These are phyloP conservation scores for Ceratocystis colombiana DNA, from an alignment of 2,329 filamentous ascomycete genomes.

Conservation along the genomic window DNA sequence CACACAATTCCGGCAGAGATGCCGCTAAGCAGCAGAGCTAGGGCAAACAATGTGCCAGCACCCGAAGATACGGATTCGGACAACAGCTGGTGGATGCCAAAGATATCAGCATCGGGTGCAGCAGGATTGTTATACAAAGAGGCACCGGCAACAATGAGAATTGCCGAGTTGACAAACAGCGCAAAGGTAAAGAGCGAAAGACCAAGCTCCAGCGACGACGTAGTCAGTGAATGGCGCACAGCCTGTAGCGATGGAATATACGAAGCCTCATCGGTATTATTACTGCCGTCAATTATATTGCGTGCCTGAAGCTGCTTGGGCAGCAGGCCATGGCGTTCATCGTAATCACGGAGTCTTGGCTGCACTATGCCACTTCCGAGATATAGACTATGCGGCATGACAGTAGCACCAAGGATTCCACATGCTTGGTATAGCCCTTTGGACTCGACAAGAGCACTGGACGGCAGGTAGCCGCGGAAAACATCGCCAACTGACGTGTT, in stretches of 20 bases:
- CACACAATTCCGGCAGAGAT: slow-evolving; percentile 77
- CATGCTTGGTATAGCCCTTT: slow-evolving; percentile 59
- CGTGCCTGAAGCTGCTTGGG: slow-evolving; percentile 30
- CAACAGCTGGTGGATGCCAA: slow-evolving; percentile 68
- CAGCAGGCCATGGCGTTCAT: slow-evolving; percentile 46
- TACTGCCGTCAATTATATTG: slow-evolving; percentile 25
- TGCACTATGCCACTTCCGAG: slow-evolving; percentile 61
- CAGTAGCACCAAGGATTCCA: slow-evolving; percentile 66
- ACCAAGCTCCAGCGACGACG: slow-evolving; percentile 59
- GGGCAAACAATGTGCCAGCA: slow-evolving; percentile 73
- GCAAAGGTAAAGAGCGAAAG: slow-evolving; percentile 72
- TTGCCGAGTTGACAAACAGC: slow-evolving; percentile 73
- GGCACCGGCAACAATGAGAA: slow-evolving; percentile 71
- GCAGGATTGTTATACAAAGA: slow-evolving; percentile 55
- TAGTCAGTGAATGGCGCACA: slow-evolving; percentile 64
- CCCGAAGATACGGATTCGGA: slow-evolving; percentile 57
- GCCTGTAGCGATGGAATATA: slow-evolving; percentile 63
- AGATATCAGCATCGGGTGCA: slow-evolving; percentile 64
- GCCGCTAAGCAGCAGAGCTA: slow-evolving; percentile 70
- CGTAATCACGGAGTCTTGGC: slow-evolving; percentile 54
- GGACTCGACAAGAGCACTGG: slow-evolving; percentile 46
- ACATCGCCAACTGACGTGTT: slow-evolving; percentile 48
- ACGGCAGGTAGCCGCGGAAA: slow-evolving; percentile 56
- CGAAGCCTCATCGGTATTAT: slow-evolving; percentile 40
- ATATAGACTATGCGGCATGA: slow-evolving; percentile 61